Percentiles rank a stretch among this genome's conserved stretches.
Evolutionary conservation across 352 stramenopile species (phyloP).

Genomic region (Phytopythium cucurbitacearum): DNA sequence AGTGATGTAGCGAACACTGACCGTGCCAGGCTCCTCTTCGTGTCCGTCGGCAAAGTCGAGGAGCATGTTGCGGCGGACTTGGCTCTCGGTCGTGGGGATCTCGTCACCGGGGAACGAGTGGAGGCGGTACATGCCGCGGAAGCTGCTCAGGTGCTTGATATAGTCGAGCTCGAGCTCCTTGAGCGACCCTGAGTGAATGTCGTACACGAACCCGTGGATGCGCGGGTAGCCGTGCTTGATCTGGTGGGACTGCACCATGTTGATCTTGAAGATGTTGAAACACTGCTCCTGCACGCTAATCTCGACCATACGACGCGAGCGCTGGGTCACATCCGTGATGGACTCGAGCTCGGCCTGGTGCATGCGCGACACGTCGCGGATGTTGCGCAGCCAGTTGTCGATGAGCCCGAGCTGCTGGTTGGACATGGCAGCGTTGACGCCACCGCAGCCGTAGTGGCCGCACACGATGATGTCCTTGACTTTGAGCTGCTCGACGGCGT

Average conservation of each 20-base stretch:
- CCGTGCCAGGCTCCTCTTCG: constrained; percentile 45
- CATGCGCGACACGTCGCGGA: constrained; percentile 87
- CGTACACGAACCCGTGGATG: constrained; percentile 87
- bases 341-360: constrained; percentile 83
- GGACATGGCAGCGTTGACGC: constrained; percentile 73
- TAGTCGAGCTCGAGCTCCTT: constrained; percentile 76
- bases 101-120: constrained; percentile 51
- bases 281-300: constrained; percentile 89
- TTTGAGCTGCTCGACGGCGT: constrained; percentile 86
- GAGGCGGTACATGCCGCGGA: constrained; percentile 42
- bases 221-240: constrained; percentile 86
- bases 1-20: constrained; percentile 52
- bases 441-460: constrained; percentile 91
- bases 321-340: constrained; percentile 79
- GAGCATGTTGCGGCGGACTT: constrained; percentile 61
- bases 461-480: constrained; percentile 92
- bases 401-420: constrained; percentile 78
- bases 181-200: constrained; percentile 72
- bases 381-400: constrained; percentile 92
- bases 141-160: constrained; percentile 45
- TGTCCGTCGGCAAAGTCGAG: constrained; percentile 44
- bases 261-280: constrained; percentile 91
- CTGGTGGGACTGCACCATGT: constrained; percentile 81
- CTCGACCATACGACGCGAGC: constrained; percentile 77
- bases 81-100: constrained; percentile 37